A percentile compares a stretch with the other conserved stretches of the same genome.
phyloP scores from a whole-genome alignment of 176 grass and related monocot species.

The Chrysopogon serrulatus region DNA sequence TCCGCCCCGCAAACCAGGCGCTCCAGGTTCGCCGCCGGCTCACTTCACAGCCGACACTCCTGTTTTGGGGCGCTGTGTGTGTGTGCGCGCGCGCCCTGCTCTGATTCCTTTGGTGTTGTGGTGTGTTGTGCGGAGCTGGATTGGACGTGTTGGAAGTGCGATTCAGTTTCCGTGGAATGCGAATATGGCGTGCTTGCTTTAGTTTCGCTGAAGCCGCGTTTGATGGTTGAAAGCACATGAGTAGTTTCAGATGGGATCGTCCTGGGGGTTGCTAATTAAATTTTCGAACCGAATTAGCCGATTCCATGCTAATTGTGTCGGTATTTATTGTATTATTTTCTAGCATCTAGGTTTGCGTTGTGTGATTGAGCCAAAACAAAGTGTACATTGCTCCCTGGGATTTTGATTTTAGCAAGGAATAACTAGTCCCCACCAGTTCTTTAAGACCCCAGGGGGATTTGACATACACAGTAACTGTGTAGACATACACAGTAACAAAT shows the following conservation, averaged over 20 bases:
- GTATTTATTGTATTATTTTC: background rate
- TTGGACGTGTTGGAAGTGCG: background rate
- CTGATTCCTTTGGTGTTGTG: background rate
- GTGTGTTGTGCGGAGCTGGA: background rate
- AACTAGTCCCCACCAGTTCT: background rate
- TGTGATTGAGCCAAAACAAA: background rate
- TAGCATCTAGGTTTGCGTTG: background rate
- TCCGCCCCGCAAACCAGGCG: conserved; percentile 47
- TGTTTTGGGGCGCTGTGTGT: background rate
- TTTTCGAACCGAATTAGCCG: background rate
- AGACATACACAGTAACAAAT: too few relatives aligned
- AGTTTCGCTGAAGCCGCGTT: background rate
- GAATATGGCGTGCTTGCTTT: background rate
- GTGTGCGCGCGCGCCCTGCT: too few relatives aligned
- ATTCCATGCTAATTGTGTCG: background rate
- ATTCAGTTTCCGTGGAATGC: background rate
- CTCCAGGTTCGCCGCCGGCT: conserved; percentile 43
- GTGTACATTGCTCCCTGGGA: background rate
- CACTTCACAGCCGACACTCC: too few relatives aligned
- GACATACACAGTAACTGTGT: background rate
- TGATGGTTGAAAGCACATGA: background rate
- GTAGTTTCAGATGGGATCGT: background rate
- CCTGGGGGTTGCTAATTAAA: background rate
- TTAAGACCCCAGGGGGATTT: background rate
- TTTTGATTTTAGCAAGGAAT: background rate